Conservation (phyloP, 2,329 filamentous ascomycete species). For the Fusarium avenaceum region DNA sequence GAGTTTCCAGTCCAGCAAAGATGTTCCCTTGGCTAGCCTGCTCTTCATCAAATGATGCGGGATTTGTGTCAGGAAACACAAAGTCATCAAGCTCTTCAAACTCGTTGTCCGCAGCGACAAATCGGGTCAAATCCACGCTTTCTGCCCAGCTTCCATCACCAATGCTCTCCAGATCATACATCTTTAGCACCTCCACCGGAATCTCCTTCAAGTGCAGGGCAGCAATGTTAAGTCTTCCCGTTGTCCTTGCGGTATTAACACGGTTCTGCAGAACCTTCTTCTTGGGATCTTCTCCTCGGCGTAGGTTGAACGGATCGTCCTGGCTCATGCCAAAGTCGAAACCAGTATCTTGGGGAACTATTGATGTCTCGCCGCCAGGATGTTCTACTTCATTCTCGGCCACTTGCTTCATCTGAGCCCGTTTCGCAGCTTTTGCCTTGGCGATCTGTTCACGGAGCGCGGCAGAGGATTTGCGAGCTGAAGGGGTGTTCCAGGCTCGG, state of each 20-base stretch:
- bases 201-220: slow-evolving; percentile 84
- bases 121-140: slow-evolving; percentile 85
- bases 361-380: slow-evolving; percentile 48
- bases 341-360: slow-evolving; percentile 61
- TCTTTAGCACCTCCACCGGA: slow-evolving; percentile 84
- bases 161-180: slow-evolving; percentile 85
- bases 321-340: slow-evolving; percentile 66
- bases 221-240: slow-evolving; percentile 89
- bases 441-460: slow-evolving; percentile 92
- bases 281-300: slow-evolving; percentile 67
- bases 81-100: slow-evolving; percentile 78
- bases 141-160: slow-evolving; percentile 87
- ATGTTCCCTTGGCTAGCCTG: slow-evolving; percentile 78
- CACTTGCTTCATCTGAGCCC: slow-evolving; percentile 62
- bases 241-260: slow-evolving; percentile 78
- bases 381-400: slow-evolving; percentile 38
- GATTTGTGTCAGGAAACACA: slow-evolving; percentile 81
- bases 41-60: slow-evolving; percentile 70
- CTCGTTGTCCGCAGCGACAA: slow-evolving; percentile 92
- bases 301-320: slow-evolving; percentile 78
- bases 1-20: slow-evolving; percentile 82
- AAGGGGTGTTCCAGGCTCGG: slow-evolving; percentile 43
- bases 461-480: slow-evolving; percentile 76
- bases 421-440: slow-evolving; percentile 87
- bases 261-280: slow-evolving; percentile 80